Conservation (phyloP, 306 rosid species). For the Abrus pulchellus region DNA sequence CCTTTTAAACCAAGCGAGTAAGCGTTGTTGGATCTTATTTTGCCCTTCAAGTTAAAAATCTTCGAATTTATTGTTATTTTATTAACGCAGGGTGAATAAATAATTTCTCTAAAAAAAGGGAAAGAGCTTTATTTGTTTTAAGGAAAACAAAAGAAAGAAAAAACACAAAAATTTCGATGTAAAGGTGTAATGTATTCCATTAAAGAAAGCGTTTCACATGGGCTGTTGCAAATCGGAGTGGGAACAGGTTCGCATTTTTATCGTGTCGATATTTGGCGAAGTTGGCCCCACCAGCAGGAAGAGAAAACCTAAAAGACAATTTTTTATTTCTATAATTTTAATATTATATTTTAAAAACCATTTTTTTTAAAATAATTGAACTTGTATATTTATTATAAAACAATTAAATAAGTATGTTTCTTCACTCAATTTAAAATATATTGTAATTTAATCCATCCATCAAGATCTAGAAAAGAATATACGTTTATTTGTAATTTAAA, state of each 20-base stretch:
- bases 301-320: not conserved
- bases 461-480: not conserved
- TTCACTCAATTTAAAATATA: not conserved
- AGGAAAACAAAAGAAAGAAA: not conserved
- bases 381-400: not conserved
- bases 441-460: not conserved
- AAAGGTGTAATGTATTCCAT: not conserved
- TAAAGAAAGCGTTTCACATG: conserved; percentile 45
- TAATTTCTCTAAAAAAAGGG: not conserved
- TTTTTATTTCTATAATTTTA: not conserved
- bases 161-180: not conserved
- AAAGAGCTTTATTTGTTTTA: not conserved
- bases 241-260: conserved; percentile 15
- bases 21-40: not conserved
- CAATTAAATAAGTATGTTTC: not conserved
- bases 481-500: not conserved
- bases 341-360: not conserved
- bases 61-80: not conserved
- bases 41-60: not conserved
- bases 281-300: not conserved
- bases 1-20: not conserved
- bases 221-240: conserved; percentile 41
- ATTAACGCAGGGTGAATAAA: not conserved
- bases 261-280: conserved; percentile 1
- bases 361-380: not conserved